Evolutionary conservation across 1,284 basidiomycete species (phyloP), one percentile per base, ranked within the genome.

Genomic region (Microbotryum intermedium): DNA sequence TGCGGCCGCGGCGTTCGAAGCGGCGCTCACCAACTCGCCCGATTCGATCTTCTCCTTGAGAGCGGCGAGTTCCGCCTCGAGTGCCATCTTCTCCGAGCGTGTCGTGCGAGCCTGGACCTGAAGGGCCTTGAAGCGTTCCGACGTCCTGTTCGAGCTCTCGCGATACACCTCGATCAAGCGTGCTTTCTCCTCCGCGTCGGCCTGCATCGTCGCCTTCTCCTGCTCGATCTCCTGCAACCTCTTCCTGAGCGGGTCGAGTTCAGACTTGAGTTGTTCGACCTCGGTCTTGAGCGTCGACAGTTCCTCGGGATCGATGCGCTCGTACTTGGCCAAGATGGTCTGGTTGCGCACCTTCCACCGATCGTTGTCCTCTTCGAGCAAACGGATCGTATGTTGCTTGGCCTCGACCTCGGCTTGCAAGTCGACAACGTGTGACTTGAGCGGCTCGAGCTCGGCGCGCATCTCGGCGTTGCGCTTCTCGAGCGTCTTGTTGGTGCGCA

Each of bases 341-440:
- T 83, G 75, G 66, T 89, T 90, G 16, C 91, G 83, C 56, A 86
- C 83, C 75, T 92, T 88, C 90, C 90, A 93, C 63, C 83, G 83
- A 50, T 81, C 82, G 67, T 82, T 86, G 75, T 93, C 90, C 55
- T 83, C 84, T 72, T 90, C 86, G 29, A 91, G 77, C 11, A 85
- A 81, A 45, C 78, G 76, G 64, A 92, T 79, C 59, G 90, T 87
- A 25, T 78, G 80, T 66, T 83, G 82, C 55, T 82, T 80, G 3
- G 86, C 82, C 59, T 86, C 83, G 10, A 90, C 76, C 69, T 93
- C 90, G 8, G 88, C 88, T 53, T 83, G 80, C 1, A 84, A 78
- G 13, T 81, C 74, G 26, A 82, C 83, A 1, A 84, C 79, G 71
- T 88, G 80, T 71, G 88, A 86, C 67, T 85, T 84, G 3, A 84